Evolutionary conservation across 345 rosid genomes (phyloP).

Genomic region (Nephelium lappaceum): DNA sequence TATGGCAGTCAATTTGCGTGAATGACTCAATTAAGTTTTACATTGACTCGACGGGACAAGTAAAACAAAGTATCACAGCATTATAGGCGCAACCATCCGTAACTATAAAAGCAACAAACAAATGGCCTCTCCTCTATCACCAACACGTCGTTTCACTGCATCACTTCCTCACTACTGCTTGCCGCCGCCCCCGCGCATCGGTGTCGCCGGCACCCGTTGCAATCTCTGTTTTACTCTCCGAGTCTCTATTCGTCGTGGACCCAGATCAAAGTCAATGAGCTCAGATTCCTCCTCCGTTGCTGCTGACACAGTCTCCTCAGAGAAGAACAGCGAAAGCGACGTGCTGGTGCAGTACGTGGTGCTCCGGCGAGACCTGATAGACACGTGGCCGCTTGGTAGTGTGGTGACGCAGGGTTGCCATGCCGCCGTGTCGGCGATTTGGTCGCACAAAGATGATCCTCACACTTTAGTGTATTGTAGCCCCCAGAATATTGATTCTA

Average conservation of each 20-base stretch:
- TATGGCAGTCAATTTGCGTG: no score
- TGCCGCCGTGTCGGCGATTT: constrained; percentile 81
- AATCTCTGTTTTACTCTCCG: not conserved
- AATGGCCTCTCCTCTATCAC: constrained; percentile 8
- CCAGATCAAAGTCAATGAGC: constrained; percentile 44
- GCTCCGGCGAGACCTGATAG: constrained; percentile 84
- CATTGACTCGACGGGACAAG: no score
- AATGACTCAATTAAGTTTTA: no score
- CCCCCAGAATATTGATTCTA: constrained; percentile 63
- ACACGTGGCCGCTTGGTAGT: constrained; percentile 92
- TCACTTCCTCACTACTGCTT: not conserved
- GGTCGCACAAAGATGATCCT: constrained; percentile 73
- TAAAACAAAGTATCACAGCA: not conserved
- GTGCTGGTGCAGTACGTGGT: constrained; percentile 83
- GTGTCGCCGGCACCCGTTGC: constrained; percentile 4
- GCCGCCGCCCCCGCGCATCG: not conserved
- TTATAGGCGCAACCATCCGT: not conserved
- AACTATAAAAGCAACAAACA: no score
- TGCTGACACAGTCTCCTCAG: not conserved
- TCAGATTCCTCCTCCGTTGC: constrained; percentile 19
- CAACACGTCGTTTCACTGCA: constrained; percentile 13
- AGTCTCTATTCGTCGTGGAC: not conserved
- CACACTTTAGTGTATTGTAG: constrained; percentile 65
- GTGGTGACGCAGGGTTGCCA: constrained; percentile 96
- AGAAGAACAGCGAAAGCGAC: constrained; percentile 35